Percentiles rank a stretch among this genome's conserved stretches.
phyloP scores from a whole-genome alignment of 2,329 filamentous ascomycete species.

The Diaporthe ilicicola region DNA sequence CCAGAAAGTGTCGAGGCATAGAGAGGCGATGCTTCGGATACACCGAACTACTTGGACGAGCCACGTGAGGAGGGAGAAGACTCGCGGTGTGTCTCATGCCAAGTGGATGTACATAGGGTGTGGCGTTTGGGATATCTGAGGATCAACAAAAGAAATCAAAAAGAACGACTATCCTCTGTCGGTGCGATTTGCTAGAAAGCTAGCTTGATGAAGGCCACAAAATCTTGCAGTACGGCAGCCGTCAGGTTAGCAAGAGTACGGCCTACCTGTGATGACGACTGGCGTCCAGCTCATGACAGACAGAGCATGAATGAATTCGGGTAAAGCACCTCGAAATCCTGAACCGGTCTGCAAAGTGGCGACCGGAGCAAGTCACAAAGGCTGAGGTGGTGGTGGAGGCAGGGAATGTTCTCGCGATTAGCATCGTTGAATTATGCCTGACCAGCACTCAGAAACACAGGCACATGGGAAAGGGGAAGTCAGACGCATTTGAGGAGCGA shows the following conservation, averaged over 20 bases:
- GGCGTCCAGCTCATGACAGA: background rate
- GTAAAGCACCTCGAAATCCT: background rate
- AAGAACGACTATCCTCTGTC: background rate
- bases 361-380: background rate
- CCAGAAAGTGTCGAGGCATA: background rate
- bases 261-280: background rate
- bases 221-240: no score
- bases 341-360: background rate
- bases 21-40: slow-evolving; percentile 8
- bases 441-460: background rate
- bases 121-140: slow-evolving; percentile 35
- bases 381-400: background rate
- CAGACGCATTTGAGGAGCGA: no score
- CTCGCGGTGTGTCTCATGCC: slow-evolving; percentile 19
- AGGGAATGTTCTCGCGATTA: background rate
- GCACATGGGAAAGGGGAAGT: no score
- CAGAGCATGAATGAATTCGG: background rate
- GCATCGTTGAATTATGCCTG: background rate
- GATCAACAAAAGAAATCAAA: background rate
- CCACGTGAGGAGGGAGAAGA: background rate
- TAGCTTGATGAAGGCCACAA: background rate
- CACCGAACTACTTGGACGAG: background rate
- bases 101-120: slow-evolving; percentile 39
- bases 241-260: background rate
- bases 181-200: background rate